Base-by-base conservation (phyloP, 768 basidiomycete genomes). In the Termitomyces bulborhizus region DNA sequence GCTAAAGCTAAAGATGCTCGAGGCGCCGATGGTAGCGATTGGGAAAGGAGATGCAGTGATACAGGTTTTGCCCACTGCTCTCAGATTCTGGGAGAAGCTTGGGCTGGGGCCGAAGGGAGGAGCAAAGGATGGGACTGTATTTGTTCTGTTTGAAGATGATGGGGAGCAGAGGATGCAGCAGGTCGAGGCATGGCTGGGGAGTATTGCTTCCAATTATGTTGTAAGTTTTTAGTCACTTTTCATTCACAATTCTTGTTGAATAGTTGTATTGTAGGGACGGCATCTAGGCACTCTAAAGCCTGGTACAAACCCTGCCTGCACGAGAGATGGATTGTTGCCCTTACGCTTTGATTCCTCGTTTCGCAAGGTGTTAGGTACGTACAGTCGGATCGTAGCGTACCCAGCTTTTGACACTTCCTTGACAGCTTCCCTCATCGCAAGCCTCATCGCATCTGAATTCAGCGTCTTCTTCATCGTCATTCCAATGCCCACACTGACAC, bases 31-130 rank as follows among this genome's bases (percentile, higher is more conserved):
- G 71, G 65, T 93, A 11, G 73, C 84, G 0, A 75, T 89, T 29
- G 84, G 80, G 3, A 90, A 89, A 63, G 80, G 81, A 2, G 84
- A 85, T 37, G 76, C 81, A 3, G 68, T 90, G 27, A 73, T 93
- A n/a, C 83, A 90, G 41, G 67, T 90, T 16, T 67, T 82, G 13
- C 85, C 90, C 1, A 69, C 88, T 4, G 86, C 90, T 0, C 64
- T 93, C 24, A 77, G 85, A 2, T 93, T 93, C 66, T 93, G 92
- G 91, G 86, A 89, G 61, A 93, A 91, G 66, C 76, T 93, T 12
- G 90, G 88, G 0, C 65, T 94, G 43, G 74, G 76, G 15, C 92
- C 92, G 0, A 76, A 79, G 46, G 78, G 78, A 36, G 92, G 93
- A 6, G 73, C 71, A 55, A 93, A 93, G 69, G 76, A 93, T 60